Evolutionary conservation across 768 basidiomycete species (phyloP).

Genomic region (Pilatotrama ljubarskyi): DNA sequence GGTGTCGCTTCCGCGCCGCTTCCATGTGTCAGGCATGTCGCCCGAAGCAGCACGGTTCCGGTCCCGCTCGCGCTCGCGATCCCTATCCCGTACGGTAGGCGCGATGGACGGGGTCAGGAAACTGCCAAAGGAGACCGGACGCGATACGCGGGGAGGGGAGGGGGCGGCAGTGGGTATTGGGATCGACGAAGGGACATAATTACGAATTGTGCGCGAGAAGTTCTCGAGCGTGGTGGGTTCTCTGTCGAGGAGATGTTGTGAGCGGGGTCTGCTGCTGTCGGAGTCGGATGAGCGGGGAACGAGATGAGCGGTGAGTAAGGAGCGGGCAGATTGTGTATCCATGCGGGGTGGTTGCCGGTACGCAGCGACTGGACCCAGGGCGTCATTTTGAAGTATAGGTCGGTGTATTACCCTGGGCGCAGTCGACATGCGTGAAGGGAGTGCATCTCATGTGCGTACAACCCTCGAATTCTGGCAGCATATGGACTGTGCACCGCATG

Average conservation of each 20-base stretch:
- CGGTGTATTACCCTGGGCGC: background rate
- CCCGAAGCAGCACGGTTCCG: background rate
- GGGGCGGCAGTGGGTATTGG: slow-evolving; percentile 48
- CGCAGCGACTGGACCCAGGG: background rate
- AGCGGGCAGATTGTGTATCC: background rate
- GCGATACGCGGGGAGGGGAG: slow-evolving; percentile 50
- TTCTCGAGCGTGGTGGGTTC: slow-evolving; percentile 51
- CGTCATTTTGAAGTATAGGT: background rate
- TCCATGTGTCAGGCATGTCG: slow-evolving; percentile 11
- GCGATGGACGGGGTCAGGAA: slow-evolving; percentile 36
- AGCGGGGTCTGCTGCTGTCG: slow-evolving; percentile 1
- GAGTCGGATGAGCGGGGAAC: background rate
- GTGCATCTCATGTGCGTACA: background rate
- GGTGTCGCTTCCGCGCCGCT: slow-evolving; percentile 23
- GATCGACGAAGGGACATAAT: slow-evolving; percentile 54
- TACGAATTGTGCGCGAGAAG: slow-evolving; percentile 53
- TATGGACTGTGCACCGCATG: background rate
- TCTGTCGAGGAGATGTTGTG: slow-evolving; percentile 29
- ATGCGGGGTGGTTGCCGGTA: background rate
- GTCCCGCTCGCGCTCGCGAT: slow-evolving; percentile 14
- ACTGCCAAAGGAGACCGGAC: slow-evolving; percentile 48
- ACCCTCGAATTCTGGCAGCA: background rate
- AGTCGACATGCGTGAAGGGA: background rate
- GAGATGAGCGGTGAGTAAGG: background rate
- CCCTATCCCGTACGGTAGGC: slow-evolving; percentile 3